phyloP scores from a whole-genome alignment of 2,329 filamentous ascomycete genomes.

The Phoma herbarum region DNA sequence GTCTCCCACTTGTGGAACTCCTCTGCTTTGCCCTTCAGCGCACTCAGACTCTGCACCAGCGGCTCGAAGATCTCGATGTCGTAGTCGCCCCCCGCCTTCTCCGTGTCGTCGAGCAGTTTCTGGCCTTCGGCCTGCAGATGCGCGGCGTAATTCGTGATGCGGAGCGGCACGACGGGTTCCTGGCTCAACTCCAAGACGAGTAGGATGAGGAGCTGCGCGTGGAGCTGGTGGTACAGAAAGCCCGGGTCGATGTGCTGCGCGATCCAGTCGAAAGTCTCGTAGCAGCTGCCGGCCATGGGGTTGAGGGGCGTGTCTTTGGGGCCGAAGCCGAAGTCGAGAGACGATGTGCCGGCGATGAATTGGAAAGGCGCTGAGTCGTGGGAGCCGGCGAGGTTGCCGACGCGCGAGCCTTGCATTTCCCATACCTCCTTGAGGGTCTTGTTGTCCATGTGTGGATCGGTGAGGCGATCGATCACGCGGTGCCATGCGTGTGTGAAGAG shows the following conservation, averaged over 20 bases:
- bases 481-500: constrained; percentile 76
- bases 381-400: constrained; percentile 75
- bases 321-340: constrained; percentile 82
- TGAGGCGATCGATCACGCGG: constrained; percentile 76
- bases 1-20: constrained; percentile 80
- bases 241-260: constrained; percentile 79
- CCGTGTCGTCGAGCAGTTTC: constrained; percentile 71
- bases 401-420: constrained; percentile 66
- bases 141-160: constrained; percentile 76
- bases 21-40: constrained; percentile 67
- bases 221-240: constrained; percentile 79
- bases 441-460: constrained; percentile 73
- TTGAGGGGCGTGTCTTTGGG: constrained; percentile 44
- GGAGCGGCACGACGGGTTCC: constrained; percentile 81
- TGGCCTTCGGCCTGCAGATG: constrained; percentile 71
- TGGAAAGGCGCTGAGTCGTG: constrained; percentile 93
- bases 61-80: constrained; percentile 63
- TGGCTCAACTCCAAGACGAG: constrained; percentile 88
- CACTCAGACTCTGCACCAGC: constrained; percentile 69
- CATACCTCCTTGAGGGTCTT: constrained; percentile 77
- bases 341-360: constrained; percentile 86
- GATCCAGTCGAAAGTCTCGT: constrained; percentile 92
- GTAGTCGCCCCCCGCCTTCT: constrained; percentile 52
- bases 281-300: constrained; percentile 82
- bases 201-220: constrained; percentile 81